Conservation (phyloP, 2,329 filamentous ascomycete genomes). For the Delphinella strobiligena region DNA sequence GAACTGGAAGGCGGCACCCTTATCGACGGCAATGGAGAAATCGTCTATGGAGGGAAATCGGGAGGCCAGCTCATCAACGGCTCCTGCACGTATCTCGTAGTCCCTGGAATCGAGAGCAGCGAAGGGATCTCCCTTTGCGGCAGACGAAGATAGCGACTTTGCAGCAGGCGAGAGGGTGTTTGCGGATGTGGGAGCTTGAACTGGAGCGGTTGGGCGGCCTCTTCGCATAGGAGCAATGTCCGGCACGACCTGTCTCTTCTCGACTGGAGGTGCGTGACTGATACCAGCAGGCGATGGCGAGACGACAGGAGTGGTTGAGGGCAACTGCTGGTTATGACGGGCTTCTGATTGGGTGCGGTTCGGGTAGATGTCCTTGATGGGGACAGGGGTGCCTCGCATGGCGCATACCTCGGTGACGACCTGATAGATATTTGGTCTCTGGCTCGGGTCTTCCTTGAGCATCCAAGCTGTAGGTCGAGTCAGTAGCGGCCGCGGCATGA, state of each 20-base stretch:
- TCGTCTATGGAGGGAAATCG: conserved; percentile 87
- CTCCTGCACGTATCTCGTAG: conserved; percentile 32
- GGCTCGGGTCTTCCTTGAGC: conserved; percentile 70
- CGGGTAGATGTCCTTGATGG: conserved; percentile 63
- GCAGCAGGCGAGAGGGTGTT: conserved; percentile 53
- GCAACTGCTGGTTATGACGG: conserved; percentile 47
- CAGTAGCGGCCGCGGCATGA: conserved; percentile 9
- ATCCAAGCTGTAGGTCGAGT: conserved; percentile 55
- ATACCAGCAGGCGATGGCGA: conserved; percentile 30
- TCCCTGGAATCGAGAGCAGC: conserved; percentile 68
- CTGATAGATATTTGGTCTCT: conserved; percentile 87
- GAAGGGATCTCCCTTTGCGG: conserved; percentile 81
- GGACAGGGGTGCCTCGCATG: conserved; percentile 78
- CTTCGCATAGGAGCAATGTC: conserved; percentile 90
- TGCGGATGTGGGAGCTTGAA: conserved; percentile 30
- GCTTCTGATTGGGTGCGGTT: conserved; percentile 52
- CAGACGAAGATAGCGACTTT: too few species aligned
- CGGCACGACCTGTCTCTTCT: conserved; percentile 62
- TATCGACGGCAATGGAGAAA: conserved; percentile 80
- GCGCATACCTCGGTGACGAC: conserved; percentile 74
- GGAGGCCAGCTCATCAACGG: conserved; percentile 67
- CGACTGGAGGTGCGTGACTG: conserved; percentile 40
- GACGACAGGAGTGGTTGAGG: conserved; percentile 39
- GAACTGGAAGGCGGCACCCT: conserved; percentile 75
- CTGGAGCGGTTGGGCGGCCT: conserved; percentile 55